These are phyloP conservation scores for Gentiana straminea DNA, from an alignment of 257 asterid genomes.

Conservation along the genomic window DNA sequence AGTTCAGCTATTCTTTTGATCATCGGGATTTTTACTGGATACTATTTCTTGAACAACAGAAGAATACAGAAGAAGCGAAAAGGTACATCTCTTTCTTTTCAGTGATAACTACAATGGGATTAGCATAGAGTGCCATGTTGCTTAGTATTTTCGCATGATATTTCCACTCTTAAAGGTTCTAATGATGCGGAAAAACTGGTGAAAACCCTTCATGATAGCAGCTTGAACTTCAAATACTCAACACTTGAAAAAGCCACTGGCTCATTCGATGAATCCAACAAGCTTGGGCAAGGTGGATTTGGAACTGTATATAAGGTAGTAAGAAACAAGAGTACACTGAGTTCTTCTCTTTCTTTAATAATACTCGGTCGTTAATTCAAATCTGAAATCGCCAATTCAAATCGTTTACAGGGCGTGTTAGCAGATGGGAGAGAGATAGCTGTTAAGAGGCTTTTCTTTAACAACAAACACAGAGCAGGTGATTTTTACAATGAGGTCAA, in stretches of 20 bases:
- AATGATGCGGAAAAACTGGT: conserved; percentile 50
- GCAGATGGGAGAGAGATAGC: conserved; percentile 91
- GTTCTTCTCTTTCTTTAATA: background rate
- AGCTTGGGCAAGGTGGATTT: conserved; percentile 95
- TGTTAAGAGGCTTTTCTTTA: conserved; percentile 83
- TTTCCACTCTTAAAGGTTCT: conserved; percentile 23
- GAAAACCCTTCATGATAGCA: conserved; percentile 68
- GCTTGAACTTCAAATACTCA: conserved; percentile 86
- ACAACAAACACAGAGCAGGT: conserved; percentile 74
- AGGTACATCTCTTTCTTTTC: conserved; percentile 30
- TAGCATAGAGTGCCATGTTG: too few relatives aligned
- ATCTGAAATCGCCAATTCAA: background rate
- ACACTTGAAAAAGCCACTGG: conserved; percentile 83
- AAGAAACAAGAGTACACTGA: background rate
- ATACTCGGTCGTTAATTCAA: background rate
- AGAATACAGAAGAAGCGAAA: conserved; percentile 58
- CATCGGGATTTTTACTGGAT: conserved; percentile 37
- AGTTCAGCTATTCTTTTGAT: conserved; percentile 44
- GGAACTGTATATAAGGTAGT: conserved; percentile 78
- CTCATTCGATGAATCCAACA: conserved; percentile 67
- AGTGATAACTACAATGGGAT: background rate
- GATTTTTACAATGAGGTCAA: conserved; percentile 91
- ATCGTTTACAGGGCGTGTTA: conserved; percentile 50
- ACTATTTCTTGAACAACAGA: conserved; percentile 44
- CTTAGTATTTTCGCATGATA: too few relatives aligned